phyloP scores from a whole-genome alignment of 164 flowering plant species.

The Vitis riparia region DNA sequence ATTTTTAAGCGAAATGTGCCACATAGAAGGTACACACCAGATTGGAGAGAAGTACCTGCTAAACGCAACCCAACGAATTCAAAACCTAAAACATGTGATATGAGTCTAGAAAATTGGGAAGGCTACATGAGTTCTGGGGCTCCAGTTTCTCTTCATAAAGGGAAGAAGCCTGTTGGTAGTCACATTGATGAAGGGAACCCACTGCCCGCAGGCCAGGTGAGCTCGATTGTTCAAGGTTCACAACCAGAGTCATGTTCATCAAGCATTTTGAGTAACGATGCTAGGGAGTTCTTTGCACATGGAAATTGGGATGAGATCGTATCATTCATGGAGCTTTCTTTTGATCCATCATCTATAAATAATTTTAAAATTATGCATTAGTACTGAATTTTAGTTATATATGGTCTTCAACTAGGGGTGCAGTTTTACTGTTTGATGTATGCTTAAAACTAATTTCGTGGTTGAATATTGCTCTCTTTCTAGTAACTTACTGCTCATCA shows the following conservation, averaged over 20 bases:
- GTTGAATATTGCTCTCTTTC: no score
- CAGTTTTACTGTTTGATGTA: no score
- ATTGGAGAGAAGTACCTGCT: conserved; percentile 32
- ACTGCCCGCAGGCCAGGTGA: background rate
- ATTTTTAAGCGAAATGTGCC: conserved; percentile 65
- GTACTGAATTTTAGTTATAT: no score
- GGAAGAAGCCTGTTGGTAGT: conserved; percentile 19
- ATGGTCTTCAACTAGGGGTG: no score
- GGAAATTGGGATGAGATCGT: conserved; percentile 60
- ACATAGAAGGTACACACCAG: conserved; percentile 43
- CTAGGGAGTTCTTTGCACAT: conserved; percentile 14
- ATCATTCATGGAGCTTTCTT: conserved; percentile 35
- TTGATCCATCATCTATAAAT: conserved; percentile 15
- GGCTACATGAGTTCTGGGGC: conserved; percentile 17
- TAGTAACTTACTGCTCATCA: no score
- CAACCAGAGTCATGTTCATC: conserved; percentile 15
- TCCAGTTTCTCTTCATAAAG: conserved; percentile 4
- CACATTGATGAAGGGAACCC: conserved; percentile 16
- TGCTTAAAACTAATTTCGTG: no score
- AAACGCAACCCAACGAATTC: conserved; percentile 14
- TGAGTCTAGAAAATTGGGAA: conserved; percentile 25
- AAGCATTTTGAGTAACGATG: background rate
- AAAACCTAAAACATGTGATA: conserved; percentile 34
- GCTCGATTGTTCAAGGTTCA: no score
- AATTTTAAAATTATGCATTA: no score